Evolutionary conservation across 495 filamentous ascomycete species (phyloP).

Genomic region (Xylaria sp.): DNA sequence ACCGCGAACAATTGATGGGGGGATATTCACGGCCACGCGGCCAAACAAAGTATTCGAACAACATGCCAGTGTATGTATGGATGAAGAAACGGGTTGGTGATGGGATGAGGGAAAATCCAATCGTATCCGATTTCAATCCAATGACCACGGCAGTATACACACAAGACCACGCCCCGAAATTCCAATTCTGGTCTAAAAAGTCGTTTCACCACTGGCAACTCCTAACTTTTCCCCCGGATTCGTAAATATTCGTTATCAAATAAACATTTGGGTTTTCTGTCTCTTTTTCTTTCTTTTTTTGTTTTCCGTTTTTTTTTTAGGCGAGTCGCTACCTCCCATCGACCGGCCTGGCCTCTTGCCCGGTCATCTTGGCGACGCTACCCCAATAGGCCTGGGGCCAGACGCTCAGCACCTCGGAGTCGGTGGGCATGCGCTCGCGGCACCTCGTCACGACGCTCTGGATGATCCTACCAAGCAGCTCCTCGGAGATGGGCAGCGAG

Average conservation of each 20-base stretch:
- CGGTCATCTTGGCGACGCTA: constrained; percentile 58
- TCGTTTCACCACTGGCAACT: constrained; percentile 4
- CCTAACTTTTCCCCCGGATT: constrained; percentile 13
- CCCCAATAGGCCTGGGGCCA: constrained; percentile 69
- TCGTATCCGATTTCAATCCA: neutral
- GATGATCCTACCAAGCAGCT: constrained; percentile 77
- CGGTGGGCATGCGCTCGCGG: constrained; percentile 70
- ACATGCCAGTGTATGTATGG: neutral
- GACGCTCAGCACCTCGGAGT: constrained; percentile 67
- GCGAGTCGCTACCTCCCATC: constrained; percentile 3
- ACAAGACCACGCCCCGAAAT: neutral
- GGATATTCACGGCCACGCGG: neutral
- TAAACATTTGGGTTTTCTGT: constrained; percentile 4
- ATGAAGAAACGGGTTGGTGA: too few relatives aligned
- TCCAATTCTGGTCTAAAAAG: neutral
- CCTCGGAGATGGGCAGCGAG: constrained; percentile 75
- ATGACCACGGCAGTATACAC: neutral
- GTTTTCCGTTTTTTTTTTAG: too few relatives aligned
- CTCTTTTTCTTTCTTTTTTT: neutral
- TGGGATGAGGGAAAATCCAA: neutral
- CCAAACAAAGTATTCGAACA: constrained; percentile 3
- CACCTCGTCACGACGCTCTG: constrained; percentile 79
- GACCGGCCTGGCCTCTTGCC: constrained; percentile 26
- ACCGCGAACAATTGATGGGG: neutral
- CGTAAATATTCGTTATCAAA: constrained; percentile 19